Percentiles rank a stretch among this genome's conserved stretches.
Evolutionary conservation across 2,329 filamentous ascomycete species (phyloP).

Genomic region (Colletotrichum noveboracense): DNA sequence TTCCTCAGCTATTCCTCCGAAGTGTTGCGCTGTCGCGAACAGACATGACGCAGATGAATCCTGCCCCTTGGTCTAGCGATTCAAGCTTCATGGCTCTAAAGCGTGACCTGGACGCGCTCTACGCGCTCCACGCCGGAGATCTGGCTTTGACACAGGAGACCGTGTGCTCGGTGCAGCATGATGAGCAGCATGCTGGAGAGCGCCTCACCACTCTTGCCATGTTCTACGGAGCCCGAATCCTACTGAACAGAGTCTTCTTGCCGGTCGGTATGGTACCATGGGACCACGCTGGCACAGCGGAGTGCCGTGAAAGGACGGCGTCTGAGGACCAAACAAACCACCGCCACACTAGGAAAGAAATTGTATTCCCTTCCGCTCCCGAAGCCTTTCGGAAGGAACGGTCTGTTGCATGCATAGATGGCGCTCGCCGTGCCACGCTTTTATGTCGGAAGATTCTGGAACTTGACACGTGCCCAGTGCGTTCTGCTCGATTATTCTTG

Average conservation of each 20-base stretch:
- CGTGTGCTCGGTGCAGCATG: neutral
- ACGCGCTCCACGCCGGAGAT: neutral
- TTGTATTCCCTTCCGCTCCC: neutral
- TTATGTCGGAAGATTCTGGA: neutral
- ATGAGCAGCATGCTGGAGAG: neutral
- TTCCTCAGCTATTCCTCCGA: fast-evolving
- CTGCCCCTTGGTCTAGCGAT: neutral
- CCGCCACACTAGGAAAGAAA: neutral
- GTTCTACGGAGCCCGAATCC: neutral
- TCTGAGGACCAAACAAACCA: neutral
- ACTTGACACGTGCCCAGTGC: neutral
- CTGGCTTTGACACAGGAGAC: neutral
- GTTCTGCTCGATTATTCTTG: neutral
- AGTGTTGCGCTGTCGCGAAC: neutral
- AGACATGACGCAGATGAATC: neutral
- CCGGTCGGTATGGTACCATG: neutral
- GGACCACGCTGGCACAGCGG: neutral
- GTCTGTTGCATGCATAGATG: neutral
- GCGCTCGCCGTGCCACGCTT: neutral
- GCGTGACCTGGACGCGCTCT: neutral
- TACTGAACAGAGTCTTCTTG: neutral
- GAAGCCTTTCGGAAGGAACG: neutral
- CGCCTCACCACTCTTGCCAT: fast-evolving
- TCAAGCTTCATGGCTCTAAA: neutral
- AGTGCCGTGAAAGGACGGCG: neutral